Evolutionary conservation across 2,329 filamentous ascomycete species (phyloP).

Genomic region (Remersonia thermophila): DNA sequence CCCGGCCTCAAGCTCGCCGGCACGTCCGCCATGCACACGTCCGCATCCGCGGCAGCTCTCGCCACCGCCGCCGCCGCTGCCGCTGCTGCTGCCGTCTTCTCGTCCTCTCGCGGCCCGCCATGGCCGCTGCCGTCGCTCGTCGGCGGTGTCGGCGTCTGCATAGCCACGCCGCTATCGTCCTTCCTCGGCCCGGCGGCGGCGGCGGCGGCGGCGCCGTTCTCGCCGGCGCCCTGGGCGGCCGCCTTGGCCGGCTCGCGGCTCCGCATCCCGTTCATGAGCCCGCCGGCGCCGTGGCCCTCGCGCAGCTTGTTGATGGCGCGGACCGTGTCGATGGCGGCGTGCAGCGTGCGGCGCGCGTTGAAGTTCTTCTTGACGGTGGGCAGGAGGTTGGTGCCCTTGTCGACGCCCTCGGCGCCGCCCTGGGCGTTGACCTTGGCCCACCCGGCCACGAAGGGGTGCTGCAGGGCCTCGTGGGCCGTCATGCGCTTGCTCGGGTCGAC

Average conservation of each 20-base stretch:
- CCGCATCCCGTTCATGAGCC: slow-evolving; percentile 49
- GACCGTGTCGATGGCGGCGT: slow-evolving; percentile 59
- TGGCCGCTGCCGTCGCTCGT: slow-evolving; percentile 35
- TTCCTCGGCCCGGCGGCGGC: slow-evolving; percentile 22
- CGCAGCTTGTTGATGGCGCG: slow-evolving; percentile 59
- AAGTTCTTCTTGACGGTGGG: slow-evolving; percentile 65
- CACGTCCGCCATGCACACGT: slow-evolving; percentile 40
- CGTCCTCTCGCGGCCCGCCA: too few relatives aligned
- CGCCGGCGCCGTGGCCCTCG: slow-evolving; percentile 36
- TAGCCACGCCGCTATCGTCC: slow-evolving; percentile 35
- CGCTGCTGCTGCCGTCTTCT: slow-evolving; percentile 21
- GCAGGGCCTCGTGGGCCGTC: slow-evolving; percentile 71
- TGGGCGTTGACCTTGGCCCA: slow-evolving; percentile 25
- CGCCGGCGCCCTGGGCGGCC: too few relatives aligned
- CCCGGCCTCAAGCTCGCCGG: slow-evolving; percentile 44
- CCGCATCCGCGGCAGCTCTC: slow-evolving; percentile 22
- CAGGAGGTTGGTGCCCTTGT: slow-evolving; percentile 49
- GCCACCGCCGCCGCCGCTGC: slow-evolving; percentile 38
- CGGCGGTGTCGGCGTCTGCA: too few relatives aligned
- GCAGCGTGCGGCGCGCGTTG: slow-evolving; percentile 55
- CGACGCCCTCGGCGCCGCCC: slow-evolving; percentile 26
- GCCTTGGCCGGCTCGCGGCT: slow-evolving; percentile 13
- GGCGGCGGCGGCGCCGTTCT: too few relatives aligned
- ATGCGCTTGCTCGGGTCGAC: slow-evolving; percentile 79
- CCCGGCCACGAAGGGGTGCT: slow-evolving; percentile 52